phyloP scores from a whole-genome alignment of 2,329 filamentous ascomycete species.

The Rosellinia necatrix region DNA sequence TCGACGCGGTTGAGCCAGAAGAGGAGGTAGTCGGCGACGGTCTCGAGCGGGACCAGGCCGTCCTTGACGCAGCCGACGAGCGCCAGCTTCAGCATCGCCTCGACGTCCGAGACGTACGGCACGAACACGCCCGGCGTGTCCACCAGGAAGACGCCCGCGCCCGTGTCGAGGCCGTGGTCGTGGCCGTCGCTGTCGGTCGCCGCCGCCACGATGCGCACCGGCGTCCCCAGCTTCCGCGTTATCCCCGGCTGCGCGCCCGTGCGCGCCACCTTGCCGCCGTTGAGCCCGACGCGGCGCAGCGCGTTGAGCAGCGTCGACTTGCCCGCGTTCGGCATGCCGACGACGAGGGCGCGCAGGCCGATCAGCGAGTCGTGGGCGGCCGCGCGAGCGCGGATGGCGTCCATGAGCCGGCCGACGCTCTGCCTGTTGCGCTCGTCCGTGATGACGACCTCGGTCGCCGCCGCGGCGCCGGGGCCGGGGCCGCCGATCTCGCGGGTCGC shows the following conservation, averaged over 20 bases:
- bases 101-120: slow-evolving; percentile 82
- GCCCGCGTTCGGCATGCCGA: slow-evolving; percentile 97
- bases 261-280: slow-evolving; percentile 67
- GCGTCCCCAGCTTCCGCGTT: slow-evolving; percentile 80
- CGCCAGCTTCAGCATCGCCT: slow-evolving; percentile 94
- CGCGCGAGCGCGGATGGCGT: slow-evolving; percentile 56
- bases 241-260: slow-evolving; percentile 90
- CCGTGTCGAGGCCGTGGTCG: slow-evolving; percentile 41
- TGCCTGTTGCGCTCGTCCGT: slow-evolving; percentile 47
- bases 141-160: slow-evolving; percentile 76
- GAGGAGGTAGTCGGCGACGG: slow-evolving; percentile 87
- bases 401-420: slow-evolving; percentile 48
- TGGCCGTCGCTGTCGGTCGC: background rate
- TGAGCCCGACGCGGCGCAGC: slow-evolving; percentile 71
- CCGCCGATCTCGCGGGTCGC: slow-evolving; percentile 15
- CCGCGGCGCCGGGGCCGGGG: background rate
- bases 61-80: slow-evolving; percentile 91
- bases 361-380: slow-evolving; percentile 65
- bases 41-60: slow-evolving; percentile 75
- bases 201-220: slow-evolving; percentile 71
- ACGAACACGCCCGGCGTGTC: slow-evolving; percentile 97
- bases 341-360: slow-evolving; percentile 82
- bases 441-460: slow-evolving; percentile 44
- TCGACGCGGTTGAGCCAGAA: slow-evolving; percentile 77
- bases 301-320: slow-evolving; percentile 95